A percentile compares a stretch with the other conserved stretches of the same genome.
Conservation (phyloP, 257 asterid species). For the Solanum gandarillasii region DNA sequence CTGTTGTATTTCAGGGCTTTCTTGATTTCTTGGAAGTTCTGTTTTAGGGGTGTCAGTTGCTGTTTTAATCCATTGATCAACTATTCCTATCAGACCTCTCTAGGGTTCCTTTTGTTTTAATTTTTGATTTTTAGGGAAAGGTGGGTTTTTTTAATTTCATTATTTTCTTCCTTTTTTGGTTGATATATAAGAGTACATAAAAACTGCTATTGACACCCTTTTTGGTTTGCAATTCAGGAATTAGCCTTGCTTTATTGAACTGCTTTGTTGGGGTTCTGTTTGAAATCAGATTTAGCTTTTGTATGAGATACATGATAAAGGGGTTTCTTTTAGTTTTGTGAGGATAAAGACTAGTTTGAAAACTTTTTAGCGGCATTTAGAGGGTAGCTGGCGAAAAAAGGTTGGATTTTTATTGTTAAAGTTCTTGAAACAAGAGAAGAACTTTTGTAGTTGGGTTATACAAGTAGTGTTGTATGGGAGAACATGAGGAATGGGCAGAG, state of each 20-base stretch:
- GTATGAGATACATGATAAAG: not conserved
- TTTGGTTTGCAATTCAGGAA: not conserved
- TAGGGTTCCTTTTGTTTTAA: not conserved
- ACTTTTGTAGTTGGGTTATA: conserved; percentile 4
- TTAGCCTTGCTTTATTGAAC: not conserved
- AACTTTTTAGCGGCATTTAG: not conserved
- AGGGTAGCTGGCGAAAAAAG: not conserved
- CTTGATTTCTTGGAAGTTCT: not conserved
- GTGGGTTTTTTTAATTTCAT: not conserved
- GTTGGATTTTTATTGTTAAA: not conserved
- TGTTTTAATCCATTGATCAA: not conserved
- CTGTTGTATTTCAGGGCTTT: not conserved
- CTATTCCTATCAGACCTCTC: not conserved
- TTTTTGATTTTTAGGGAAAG: not conserved
- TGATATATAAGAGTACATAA: not conserved
- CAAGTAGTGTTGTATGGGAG: conserved; percentile 66
- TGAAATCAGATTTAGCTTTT: not conserved
- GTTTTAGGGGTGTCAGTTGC: not conserved
- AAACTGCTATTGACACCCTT: not conserved
- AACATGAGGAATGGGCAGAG: conserved; percentile 70
- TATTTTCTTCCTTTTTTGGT: not conserved
- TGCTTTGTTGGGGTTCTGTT: not conserved
- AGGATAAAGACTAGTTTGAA: not conserved
- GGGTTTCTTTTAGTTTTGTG: not conserved
- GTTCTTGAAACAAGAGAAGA: not conserved